Conservation (phyloP, 2,329 filamentous ascomycete species). For the Fusarium succisae region DNA sequence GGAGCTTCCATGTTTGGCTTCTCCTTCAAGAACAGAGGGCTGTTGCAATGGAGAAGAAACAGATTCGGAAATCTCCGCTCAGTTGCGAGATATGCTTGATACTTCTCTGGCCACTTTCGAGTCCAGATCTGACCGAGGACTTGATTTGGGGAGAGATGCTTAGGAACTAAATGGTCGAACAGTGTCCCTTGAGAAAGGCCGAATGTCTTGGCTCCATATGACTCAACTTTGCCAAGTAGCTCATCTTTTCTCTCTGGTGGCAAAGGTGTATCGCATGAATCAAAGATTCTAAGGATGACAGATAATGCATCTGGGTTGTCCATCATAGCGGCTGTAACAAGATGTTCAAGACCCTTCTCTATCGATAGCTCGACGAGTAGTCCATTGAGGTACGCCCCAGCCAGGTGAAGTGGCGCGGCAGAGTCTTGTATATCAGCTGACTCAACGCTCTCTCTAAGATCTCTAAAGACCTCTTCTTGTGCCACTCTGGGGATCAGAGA, state of each 20-base stretch:
- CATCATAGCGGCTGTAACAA: not conserved
- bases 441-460: not conserved
- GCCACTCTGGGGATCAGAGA: not conserved
- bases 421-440: not conserved
- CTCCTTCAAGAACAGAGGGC: not conserved
- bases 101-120: not conserved
- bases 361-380: not conserved
- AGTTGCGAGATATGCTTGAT: not conserved
- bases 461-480: not conserved
- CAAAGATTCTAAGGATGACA: not conserved
- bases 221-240: not conserved
- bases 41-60: not conserved
- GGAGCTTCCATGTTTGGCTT: not conserved
- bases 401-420: not conserved
- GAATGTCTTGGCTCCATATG: not conserved
- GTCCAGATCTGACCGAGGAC: not conserved
- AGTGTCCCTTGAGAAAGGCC: not conserved
- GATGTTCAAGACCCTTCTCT: not conserved
- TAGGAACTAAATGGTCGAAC: not conserved
- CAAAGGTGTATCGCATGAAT: accelerated
- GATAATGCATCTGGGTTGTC: not conserved
- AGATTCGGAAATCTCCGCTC: not conserved
- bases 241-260: not conserved
- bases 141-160: not conserved
- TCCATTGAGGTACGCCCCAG: not conserved